phyloP scores from a whole-genome alignment of 2,329 filamentous ascomycete genomes.

The Beauveria rudraprayagi region DNA sequence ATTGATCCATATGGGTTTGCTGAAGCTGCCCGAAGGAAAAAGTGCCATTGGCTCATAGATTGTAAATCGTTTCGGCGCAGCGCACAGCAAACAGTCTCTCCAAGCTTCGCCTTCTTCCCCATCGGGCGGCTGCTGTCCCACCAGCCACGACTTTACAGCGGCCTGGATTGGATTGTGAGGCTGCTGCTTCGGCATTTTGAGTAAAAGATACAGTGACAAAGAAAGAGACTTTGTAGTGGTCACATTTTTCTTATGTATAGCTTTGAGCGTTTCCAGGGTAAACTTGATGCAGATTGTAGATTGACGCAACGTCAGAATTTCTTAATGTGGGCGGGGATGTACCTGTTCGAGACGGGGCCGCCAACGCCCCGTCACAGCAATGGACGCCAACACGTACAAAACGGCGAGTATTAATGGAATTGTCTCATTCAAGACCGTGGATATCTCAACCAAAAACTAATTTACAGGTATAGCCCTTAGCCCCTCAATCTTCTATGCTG shows the following conservation, averaged over 20 bases:
- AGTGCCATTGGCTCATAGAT: slow-evolving; percentile 55
- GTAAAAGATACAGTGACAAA: too few relatives aligned
- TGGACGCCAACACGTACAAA: neutral
- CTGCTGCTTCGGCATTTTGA: slow-evolving; percentile 10
- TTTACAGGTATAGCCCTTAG: slow-evolving; percentile 30
- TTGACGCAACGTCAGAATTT: slow-evolving; percentile 14
- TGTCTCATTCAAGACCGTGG: slow-evolving; percentile 25
- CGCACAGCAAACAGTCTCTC: slow-evolving; percentile 25
- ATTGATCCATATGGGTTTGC: slow-evolving; percentile 29
- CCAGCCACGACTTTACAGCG: slow-evolving; percentile 24
- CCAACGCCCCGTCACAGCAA: neutral
- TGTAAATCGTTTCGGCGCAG: slow-evolving; percentile 49
- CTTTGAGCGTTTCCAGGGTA: too few relatives aligned
- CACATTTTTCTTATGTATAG: neutral
- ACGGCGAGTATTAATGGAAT: neutral
- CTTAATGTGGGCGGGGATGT: slow-evolving; percentile 8
- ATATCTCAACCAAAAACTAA: slow-evolving; percentile 36
- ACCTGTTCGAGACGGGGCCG: neutral
- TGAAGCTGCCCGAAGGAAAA: slow-evolving; percentile 51
- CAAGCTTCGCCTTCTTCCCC: slow-evolving; percentile 11
- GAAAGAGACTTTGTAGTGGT: neutral
- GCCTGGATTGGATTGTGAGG: slow-evolving; percentile 23
- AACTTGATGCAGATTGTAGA: neutral
- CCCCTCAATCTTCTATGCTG: slow-evolving; percentile 5
- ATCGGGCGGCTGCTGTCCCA: slow-evolving; percentile 3